Percentiles rank a stretch among this genome's conserved stretches.
These are phyloP conservation scores for Tetrahymena malaccensis DNA, from an alignment of 73 alveolate species.

Conservation along the genomic window DNA sequence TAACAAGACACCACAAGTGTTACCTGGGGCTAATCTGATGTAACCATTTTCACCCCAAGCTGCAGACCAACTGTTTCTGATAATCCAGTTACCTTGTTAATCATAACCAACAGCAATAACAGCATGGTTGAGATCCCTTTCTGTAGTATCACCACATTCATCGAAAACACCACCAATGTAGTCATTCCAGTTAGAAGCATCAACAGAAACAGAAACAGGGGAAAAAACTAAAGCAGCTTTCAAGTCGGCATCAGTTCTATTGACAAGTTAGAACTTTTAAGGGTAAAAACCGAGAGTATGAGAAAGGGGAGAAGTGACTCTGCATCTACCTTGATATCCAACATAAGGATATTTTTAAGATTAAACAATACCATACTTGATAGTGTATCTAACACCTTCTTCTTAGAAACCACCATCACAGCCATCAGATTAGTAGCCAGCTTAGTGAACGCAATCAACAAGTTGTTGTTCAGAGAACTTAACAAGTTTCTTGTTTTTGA, in stretches of 20 bases:
- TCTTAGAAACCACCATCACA: neutral
- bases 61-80: slow-evolving; percentile 57
- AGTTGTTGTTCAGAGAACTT: neutral
- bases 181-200: slow-evolving; percentile 58
- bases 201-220: slow-evolving; percentile 56
- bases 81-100: slow-evolving; percentile 30
- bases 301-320: neutral
- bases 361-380: neutral
- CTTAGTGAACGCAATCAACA: neutral
- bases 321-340: neutral
- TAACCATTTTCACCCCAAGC: slow-evolving; percentile 63
- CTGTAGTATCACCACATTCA: neutral
- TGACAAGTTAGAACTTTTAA: no score
- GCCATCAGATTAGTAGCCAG: neutral
- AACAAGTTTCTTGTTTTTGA: no score
- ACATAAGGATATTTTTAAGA: neutral
- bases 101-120: slow-evolving; percentile 54
- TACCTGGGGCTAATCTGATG: slow-evolving; percentile 25
- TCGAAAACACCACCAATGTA: slow-evolving; percentile 48
- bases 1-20: slow-evolving; percentile 3
- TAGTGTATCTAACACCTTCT: neutral
- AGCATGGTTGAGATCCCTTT: slow-evolving; percentile 31
- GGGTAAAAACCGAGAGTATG: no score
- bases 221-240: neutral
- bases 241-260: neutral